Percentiles rank a stretch among this genome's conserved stretches.
These are phyloP conservation scores for Boletus tomentosulus DNA, from an alignment of 768 basidiomycete genomes.

Conservation along the genomic window DNA sequence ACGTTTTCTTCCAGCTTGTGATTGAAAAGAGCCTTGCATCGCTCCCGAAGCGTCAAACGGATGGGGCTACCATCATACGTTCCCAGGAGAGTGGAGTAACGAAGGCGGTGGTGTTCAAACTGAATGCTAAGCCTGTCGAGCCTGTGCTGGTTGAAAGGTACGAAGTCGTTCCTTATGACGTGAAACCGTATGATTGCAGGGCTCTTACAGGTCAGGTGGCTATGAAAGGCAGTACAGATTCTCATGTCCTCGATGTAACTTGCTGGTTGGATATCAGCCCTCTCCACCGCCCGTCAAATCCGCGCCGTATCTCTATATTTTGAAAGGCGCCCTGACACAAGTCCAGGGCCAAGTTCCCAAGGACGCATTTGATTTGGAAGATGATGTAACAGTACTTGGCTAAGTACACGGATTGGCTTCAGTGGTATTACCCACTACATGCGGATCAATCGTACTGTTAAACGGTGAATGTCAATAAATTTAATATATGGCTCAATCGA, in stretches of 20 bases:
- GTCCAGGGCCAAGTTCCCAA: slow-evolving; percentile 82
- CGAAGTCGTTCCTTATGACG: slow-evolving; percentile 21
- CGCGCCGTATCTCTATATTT: slow-evolving; percentile 74
- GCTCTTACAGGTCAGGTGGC: slow-evolving; percentile 48
- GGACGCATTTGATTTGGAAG: slow-evolving; percentile 72
- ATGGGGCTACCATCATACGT: slow-evolving; percentile 77
- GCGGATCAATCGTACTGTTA: not conserved
- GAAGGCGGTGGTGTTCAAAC: slow-evolving; percentile 76
- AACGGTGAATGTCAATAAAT: slow-evolving; percentile 7
- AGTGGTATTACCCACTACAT: not conserved
- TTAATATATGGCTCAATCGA: not conserved
- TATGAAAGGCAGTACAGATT: slow-evolving; percentile 76
- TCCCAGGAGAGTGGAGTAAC: slow-evolving; percentile 56
- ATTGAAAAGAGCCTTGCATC: slow-evolving; percentile 70
- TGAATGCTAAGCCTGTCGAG: slow-evolving; percentile 69
- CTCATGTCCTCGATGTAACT: slow-evolving; percentile 46
- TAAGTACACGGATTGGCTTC: too few relatives aligned
- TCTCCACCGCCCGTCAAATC: slow-evolving; percentile 72
- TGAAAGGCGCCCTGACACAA: slow-evolving; percentile 81
- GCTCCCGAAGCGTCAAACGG: slow-evolving; percentile 70
- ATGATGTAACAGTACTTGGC: not conserved
- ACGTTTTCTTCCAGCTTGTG: slow-evolving; percentile 52
- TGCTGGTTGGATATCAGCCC: slow-evolving; percentile 66
- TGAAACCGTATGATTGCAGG: slow-evolving; percentile 15
- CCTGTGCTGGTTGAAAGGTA: slow-evolving; percentile 79